These are phyloP conservation scores for Geranium incanum DNA, from an alignment of 441 rosid species.

Conservation along the genomic window DNA sequence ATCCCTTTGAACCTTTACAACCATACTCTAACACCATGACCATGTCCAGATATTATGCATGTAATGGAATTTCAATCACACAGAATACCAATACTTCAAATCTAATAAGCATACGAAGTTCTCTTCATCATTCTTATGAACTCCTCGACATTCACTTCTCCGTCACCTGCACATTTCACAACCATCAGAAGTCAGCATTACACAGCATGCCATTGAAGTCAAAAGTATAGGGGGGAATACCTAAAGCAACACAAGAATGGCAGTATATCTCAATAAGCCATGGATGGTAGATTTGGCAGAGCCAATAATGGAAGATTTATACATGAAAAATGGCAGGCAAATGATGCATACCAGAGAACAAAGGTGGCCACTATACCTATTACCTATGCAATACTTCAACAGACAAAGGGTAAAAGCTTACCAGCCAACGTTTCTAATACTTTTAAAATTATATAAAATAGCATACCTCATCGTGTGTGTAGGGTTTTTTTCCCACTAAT, in stretches of 20 bases:
- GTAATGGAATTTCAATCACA: not conserved
- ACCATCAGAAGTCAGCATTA: not conserved
- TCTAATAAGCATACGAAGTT: slow-evolving; percentile 54
- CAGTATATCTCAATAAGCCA: not conserved
- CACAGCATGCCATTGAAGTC: not conserved
- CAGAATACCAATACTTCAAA: not conserved
- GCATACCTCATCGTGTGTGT: not conserved
- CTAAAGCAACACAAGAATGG: not conserved
- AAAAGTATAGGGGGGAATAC: not conserved
- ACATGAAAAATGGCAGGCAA: not conserved
- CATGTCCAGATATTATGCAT: not conserved
- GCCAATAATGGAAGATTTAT: not conserved
- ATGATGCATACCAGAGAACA: not conserved
- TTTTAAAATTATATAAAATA: not conserved
- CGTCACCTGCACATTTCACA: slow-evolving; percentile 49
- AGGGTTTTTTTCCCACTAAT: not conserved
- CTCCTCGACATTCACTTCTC: slow-evolving; percentile 65
- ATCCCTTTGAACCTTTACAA: not conserved
- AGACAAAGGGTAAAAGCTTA: not conserved
- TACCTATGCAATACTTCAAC: not conserved
- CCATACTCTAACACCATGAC: not conserved
- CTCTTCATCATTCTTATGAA: slow-evolving; percentile 77
- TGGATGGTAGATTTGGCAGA: not conserved
- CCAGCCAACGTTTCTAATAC: not conserved
- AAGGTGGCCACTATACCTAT: not conserved